phyloP scores from a whole-genome alignment of 805 yeast species.

The Debaryomyces castellii region DNA sequence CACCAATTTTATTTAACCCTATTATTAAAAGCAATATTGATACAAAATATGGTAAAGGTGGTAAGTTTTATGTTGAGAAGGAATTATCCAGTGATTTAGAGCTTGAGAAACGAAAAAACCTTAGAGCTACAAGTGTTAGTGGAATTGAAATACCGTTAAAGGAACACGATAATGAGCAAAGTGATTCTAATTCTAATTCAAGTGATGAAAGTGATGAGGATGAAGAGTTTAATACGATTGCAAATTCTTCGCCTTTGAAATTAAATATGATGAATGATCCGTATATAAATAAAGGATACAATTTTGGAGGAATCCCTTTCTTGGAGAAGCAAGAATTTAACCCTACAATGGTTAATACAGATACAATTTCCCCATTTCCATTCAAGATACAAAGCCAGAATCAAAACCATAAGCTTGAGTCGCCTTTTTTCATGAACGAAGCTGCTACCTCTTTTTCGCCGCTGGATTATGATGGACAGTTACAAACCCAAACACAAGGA shows the following conservation, averaged over 20 bases:
- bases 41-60: constrained; percentile 85
- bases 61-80: constrained; percentile 71
- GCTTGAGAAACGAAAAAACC: constrained; percentile 14
- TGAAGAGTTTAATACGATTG: constrained; percentile 17
- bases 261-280: constrained; percentile 23
- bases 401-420: constrained; percentile 11
- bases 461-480: constrained; percentile 11
- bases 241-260: constrained; percentile 25
- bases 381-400: constrained; percentile 7
- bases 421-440: constrained; percentile 17
- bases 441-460: constrained; percentile 15
- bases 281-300: constrained; percentile 3
- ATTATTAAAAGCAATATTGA: constrained; percentile 74
- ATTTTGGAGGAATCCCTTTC: not conserved
- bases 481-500: constrained; percentile 2
- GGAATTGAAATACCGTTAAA: constrained; percentile 18
- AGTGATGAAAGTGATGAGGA: constrained; percentile 38
- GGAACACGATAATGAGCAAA: constrained; percentile 10
- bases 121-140: constrained; percentile 37
- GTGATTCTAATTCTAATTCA: constrained; percentile 8
- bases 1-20: constrained; percentile 82
- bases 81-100: constrained; percentile 25
- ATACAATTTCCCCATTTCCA: constrained; percentile 16
- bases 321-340: not conserved
- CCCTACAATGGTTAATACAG: constrained; percentile 8